phyloP scores from a whole-genome alignment of 169 alveolate genomes.

The Babesia ovis region DNA sequence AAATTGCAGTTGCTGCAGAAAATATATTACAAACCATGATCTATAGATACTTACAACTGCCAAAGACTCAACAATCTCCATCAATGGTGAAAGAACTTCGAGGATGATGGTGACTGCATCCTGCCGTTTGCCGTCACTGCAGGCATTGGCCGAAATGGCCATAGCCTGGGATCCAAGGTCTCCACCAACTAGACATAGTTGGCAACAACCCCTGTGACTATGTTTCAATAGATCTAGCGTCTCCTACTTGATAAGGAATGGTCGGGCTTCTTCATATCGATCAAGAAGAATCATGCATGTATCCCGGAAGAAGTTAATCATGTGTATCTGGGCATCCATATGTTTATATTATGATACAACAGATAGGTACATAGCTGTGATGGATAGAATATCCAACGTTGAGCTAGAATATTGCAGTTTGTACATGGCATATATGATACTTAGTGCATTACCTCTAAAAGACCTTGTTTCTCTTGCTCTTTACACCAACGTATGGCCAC shows the following conservation, averaged over 20 bases:
- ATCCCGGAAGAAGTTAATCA: constrained; percentile 26
- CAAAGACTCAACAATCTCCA: constrained; percentile 35
- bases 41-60: constrained; percentile 17
- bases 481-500: constrained; percentile 36
- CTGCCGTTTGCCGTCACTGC: constrained; percentile 11
- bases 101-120: constrained; percentile 23
- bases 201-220: constrained; percentile 38
- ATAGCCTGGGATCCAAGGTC: constrained; percentile 38
- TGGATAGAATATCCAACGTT: background rate
- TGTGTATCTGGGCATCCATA: constrained; percentile 8
- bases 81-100: constrained; percentile 45
- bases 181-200: constrained; percentile 56
- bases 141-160: constrained; percentile 41
- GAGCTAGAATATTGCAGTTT: no score
- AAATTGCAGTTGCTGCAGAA: constrained; percentile 33
- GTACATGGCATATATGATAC: background rate
- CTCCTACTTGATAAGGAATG: constrained; percentile 36
- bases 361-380: background rate
- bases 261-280: constrained; percentile 37
- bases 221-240: background rate
- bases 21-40: background rate
- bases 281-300: constrained; percentile 30
- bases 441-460: constrained; percentile 31
- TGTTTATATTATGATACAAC: no score
- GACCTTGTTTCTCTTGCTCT: constrained; percentile 21